Percentiles rank a stretch among this genome's conserved stretches.
Evolutionary conservation across 768 basidiomycete species (phyloP).

Genomic region (Pleurotus salmoneostramineus): DNA sequence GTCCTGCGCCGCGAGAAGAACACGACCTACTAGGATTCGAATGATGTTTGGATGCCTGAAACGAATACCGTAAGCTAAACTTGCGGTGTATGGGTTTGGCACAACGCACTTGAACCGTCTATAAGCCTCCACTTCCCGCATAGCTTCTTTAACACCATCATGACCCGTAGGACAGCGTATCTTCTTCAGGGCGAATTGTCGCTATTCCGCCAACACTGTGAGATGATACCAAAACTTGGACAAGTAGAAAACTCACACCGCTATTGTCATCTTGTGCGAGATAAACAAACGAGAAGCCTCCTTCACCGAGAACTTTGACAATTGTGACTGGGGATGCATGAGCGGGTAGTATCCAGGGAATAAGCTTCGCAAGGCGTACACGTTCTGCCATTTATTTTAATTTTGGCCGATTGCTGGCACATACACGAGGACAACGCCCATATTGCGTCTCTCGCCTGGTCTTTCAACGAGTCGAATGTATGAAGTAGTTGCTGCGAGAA

Average conservation of each 20-base stretch:
- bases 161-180: slow-evolving; percentile 88
- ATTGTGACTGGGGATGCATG: slow-evolving; percentile 63
- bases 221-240: too few species aligned
- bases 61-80: slow-evolving; percentile 1
- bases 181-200: slow-evolving; percentile 96
- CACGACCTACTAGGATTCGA: slow-evolving; percentile 66
- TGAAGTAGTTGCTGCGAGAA: slow-evolving; percentile 35
- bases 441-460: slow-evolving; percentile 78
- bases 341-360: not conserved
- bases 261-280: slow-evolving; percentile 83
- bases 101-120: slow-evolving; percentile 81
- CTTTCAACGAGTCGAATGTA: slow-evolving; percentile 55
- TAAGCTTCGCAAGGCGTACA: slow-evolving; percentile 48
- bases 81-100: not conserved
- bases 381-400: slow-evolving; percentile 95
- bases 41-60: slow-evolving; percentile 94
- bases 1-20: slow-evolving; percentile 1
- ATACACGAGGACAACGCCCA: slow-evolving; percentile 80
- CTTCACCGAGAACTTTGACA: slow-evolving; percentile 90
- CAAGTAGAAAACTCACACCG: slow-evolving; percentile 49
- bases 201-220: slow-evolving; percentile 28
- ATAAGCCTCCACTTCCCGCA: slow-evolving; percentile 91
- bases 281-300: slow-evolving; percentile 92
- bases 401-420: slow-evolving; percentile 76
- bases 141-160: slow-evolving; percentile 85